Evolutionary conservation across 148 eudicot genomes (phyloP).

Genomic region (Rhododendron simsii): DNA sequence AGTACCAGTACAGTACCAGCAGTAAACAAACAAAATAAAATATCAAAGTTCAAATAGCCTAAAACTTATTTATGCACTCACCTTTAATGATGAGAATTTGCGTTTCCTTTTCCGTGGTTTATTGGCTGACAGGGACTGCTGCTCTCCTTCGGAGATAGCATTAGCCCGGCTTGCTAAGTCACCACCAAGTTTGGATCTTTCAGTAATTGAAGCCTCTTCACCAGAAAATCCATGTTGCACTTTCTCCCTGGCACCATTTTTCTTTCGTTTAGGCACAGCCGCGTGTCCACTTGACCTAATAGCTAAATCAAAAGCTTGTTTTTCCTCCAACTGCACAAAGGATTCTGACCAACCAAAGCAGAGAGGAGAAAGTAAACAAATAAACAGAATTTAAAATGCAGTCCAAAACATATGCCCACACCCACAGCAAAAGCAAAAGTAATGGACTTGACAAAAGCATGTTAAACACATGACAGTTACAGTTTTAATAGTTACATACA

Average conservation of each 20-base stretch:
- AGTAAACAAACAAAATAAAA: not conserved
- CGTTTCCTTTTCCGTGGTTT: conserved; percentile 1
- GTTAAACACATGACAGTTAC: not conserved
- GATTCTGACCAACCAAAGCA: conserved; percentile 26
- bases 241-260: conserved; percentile 40
- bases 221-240: conserved; percentile 24
- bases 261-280: conserved; percentile 26
- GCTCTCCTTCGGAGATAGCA: conserved; percentile 34
- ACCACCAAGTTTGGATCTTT: conserved; percentile 42
- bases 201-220: conserved; percentile 32
- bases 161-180: conserved; percentile 22
- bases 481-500: not conserved
- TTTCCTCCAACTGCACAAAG: conserved; percentile 37
- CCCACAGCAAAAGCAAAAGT: not conserved
- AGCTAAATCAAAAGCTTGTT: conserved; percentile 23
- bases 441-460: not conserved
- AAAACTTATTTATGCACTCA: not conserved
- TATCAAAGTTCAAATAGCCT: not conserved
- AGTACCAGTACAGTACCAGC: not conserved
- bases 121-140: conserved; percentile 14
- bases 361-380: not conserved
- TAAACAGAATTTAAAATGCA: not conserved
- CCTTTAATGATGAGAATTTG: conserved; percentile 3
- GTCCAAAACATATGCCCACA: not conserved
- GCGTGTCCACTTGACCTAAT: conserved; percentile 34